These are phyloP conservation scores for Cytospora mali DNA, from an alignment of 2,329 filamentous ascomycete genomes.

Conservation along the genomic window DNA sequence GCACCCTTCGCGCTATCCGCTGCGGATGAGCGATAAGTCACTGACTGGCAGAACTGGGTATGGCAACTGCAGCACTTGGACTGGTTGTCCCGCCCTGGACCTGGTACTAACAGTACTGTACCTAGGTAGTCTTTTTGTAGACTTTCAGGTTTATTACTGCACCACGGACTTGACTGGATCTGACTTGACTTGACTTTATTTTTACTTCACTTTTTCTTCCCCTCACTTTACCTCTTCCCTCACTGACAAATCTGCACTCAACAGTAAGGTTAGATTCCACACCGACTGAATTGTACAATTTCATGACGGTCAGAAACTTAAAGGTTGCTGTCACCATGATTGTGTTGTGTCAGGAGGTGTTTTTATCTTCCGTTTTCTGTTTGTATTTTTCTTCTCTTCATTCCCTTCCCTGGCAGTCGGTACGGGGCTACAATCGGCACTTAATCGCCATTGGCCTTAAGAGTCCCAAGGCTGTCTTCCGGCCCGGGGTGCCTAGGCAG, in stretches of 20 bases:
- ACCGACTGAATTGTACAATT: too few species aligned
- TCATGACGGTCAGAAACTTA: too few species aligned
- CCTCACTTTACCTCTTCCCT: too few species aligned
- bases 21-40: conserved; percentile 1
- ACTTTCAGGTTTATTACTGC: too few species aligned
- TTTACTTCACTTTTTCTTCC: too few species aligned
- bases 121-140: too few species aligned
- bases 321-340: too few species aligned
- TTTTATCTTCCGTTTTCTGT: not conserved
- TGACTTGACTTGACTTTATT: not conserved
- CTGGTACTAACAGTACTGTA: not conserved
- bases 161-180: too few species aligned
- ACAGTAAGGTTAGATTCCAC: too few species aligned
- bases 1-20: conserved; percentile 2
- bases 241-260: too few species aligned
- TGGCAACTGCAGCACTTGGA: not conserved
- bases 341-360: too few species aligned
- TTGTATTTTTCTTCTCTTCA: not conserved
- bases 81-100: not conserved
- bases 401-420: too few species aligned
- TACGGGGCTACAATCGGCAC: not conserved
- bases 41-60: not conserved
- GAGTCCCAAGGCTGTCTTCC: not conserved
- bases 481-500: not conserved
- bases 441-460: not conserved